Base-by-base conservation (phyloP, 179 eudicot species). In the Silene coronaria region DNA sequence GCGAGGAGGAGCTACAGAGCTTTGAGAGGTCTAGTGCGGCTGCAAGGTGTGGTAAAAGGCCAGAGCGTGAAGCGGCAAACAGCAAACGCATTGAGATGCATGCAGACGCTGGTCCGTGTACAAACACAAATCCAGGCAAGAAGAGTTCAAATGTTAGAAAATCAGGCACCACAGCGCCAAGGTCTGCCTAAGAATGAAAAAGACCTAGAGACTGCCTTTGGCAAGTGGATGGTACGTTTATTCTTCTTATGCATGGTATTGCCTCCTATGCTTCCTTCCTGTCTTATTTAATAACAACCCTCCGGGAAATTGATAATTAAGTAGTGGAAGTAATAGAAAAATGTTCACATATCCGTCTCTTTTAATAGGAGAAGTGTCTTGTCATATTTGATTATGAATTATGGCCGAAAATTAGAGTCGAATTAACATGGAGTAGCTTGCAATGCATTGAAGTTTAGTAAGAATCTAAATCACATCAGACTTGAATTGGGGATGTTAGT, bases 41-140 rank as follows among this genome's bases (percentile, higher is more conserved):
- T 95, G 78, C 97, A 92, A 84, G 86, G 87, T 55, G 97, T 95
- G 71, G 87, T 95, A 70, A 90, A 96, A 86, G 92, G 99, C 57
- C 93, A 84, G 68, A 95, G 87, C 55, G 97, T 87, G 73, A 88
- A 87, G 77, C 85, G 93, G n/a, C 99, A 95, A 71, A 95, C 99
- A 22, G 74, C 77, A 70, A 92, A 89, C 72, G 90, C 99, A 28
- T 86, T 95, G 93, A 95, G 87, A 79, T 88, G 87, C 71, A 90
- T 92, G 97, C 97, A 95, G 80, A 88, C 88, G 64, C 75, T 95
- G 73, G 97, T 92, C 16, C 90, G 93, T 74, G 90, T 95, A n/a
- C 99, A 95, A 78, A 89, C 87, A 34, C 99, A 95, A 83, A 84
- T 95, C 67, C 97, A 87, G 77, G 89, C 99, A 8, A 82, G 93